A percentile compares a stretch with the other conserved stretches of the same genome.
These are phyloP conservation scores for Sanguinoderma infundibulare DNA, from an alignment of 1,284 basidiomycete genomes.

Conservation along the genomic window DNA sequence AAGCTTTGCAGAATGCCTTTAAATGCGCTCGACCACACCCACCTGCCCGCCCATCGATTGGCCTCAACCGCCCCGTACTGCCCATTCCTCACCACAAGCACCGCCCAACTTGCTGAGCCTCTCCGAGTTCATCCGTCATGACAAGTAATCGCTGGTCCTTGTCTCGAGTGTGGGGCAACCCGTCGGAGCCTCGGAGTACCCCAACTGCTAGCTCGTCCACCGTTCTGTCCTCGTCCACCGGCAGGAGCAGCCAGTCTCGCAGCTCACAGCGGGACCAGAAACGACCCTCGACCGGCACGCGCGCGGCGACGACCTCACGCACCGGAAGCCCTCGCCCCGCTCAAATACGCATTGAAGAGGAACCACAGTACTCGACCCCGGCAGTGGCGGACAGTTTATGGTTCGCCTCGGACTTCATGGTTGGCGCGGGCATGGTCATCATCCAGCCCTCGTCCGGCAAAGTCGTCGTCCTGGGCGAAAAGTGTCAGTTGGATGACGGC, in stretches of 20 bases:
- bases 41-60: too few species aligned
- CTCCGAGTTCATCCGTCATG: not conserved
- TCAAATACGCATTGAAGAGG: not conserved
- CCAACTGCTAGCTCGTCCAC: not conserved
- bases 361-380: constrained; percentile 25
- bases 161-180: not conserved
- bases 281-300: not conserved
- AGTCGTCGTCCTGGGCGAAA: constrained; percentile 45
- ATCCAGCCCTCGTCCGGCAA: constrained; percentile 50
- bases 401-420: constrained; percentile 53
- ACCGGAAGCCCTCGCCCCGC: not conserved
- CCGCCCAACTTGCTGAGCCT: not conserved
- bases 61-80: too few species aligned
- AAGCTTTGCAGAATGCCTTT: not conserved
- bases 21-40: too few species aligned
- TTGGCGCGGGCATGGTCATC: constrained; percentile 65
- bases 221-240: not conserved
- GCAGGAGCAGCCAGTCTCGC: not conserved
- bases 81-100: not conserved
- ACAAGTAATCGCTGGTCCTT: not conserved
- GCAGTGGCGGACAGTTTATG: constrained; percentile 47
- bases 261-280: not conserved
- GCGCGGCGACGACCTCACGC: not conserved
- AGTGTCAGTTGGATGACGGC: constrained; percentile 20
- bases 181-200: not conserved